Conservation (phyloP, 768 basidiomycete genomes). For the Leccinum disarticulatum region DNA sequence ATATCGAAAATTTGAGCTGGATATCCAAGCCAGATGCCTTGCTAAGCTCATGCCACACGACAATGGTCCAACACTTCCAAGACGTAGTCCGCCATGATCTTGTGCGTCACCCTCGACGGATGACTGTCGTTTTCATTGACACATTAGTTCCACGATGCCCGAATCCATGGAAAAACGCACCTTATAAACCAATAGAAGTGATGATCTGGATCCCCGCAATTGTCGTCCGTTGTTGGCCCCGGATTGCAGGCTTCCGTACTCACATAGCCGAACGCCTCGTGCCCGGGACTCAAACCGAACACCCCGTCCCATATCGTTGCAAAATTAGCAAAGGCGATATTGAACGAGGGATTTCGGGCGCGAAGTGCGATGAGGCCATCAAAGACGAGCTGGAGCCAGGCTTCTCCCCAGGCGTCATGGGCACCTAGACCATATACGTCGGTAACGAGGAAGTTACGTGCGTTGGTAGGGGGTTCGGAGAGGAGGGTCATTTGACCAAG, state of each 20-base stretch:
- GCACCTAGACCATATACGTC: conserved; percentile 52
- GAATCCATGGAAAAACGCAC: conserved; percentile 29
- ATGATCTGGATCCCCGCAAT: conserved; percentile 45
- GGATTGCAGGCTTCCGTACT: conserved; percentile 39
- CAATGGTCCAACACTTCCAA: conserved; percentile 40
- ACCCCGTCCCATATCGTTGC: conserved; percentile 52
- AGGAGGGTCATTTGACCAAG: conserved; percentile 46
- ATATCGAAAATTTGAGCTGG: not conserved
- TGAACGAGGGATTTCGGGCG: conserved; percentile 27
- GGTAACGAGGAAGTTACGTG: conserved; percentile 47
- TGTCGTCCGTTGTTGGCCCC: conserved; percentile 33
- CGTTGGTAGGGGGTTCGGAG: conserved; percentile 50
- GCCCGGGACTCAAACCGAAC: conserved; percentile 43
- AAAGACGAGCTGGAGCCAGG: conserved; percentile 48
- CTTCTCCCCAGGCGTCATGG: conserved; percentile 41
- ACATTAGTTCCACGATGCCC: not conserved
- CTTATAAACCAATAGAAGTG: conserved; percentile 54
- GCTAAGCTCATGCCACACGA: conserved; percentile 9
- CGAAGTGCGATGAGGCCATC: conserved; percentile 40
- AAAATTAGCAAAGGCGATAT: conserved; percentile 49
- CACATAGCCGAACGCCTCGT: conserved; percentile 47
- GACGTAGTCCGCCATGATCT: conserved; percentile 56
- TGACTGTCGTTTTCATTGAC: conserved; percentile 34
- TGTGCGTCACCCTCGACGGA: conserved; percentile 48
- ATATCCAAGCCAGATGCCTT: not conserved